Conservation (phyloP, 2,329 filamentous ascomycete species). For the Fusarium sp. region DNA sequence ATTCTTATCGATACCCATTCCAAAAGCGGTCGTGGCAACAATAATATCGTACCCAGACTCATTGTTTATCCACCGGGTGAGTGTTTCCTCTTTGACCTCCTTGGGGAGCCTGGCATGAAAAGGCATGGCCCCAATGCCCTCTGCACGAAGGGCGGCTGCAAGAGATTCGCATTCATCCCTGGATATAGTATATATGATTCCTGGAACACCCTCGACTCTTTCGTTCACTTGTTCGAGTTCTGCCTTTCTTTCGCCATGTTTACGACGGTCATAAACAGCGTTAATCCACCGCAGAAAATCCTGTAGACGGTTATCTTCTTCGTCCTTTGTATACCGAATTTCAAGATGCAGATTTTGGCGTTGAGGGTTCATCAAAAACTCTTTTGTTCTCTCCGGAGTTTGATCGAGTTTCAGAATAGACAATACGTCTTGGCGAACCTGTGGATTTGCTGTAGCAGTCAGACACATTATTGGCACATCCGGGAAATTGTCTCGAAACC, state of each 20-base stretch:
- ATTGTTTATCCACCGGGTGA: constrained; percentile 79
- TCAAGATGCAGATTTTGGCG: constrained; percentile 92
- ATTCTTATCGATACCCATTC: constrained; percentile 97
- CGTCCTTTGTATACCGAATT: constrained; percentile 83
- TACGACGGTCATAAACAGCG: constrained; percentile 76
- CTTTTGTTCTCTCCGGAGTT: constrained; percentile 69
- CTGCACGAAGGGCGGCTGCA: constrained; percentile 72
- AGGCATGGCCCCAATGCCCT: constrained; percentile 79
- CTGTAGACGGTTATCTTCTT: constrained; percentile 76
- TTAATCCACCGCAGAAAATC: constrained; percentile 84
- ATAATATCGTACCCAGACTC: constrained; percentile 87
- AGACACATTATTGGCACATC: constrained; percentile 92
- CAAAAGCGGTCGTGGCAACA: constrained; percentile 94
- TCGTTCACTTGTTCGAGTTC: constrained; percentile 68
- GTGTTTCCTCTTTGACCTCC: constrained; percentile 76
- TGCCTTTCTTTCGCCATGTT: constrained; percentile 66
- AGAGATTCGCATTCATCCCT: constrained; percentile 80
- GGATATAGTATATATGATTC: constrained; percentile 84
- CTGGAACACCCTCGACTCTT: constrained; percentile 74
- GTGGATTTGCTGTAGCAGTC: constrained; percentile 88
- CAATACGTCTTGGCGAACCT: constrained; percentile 86
- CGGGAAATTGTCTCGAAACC: constrained; percentile 85
- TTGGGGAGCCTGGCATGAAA: constrained; percentile 78
- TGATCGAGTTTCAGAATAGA: constrained; percentile 76
- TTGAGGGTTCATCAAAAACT: constrained; percentile 86